A percentile compares a stretch with the other conserved stretches of the same genome.
Evolutionary conservation across 768 basidiomycete genomes (phyloP).

Genomic region (Amanita exitialis): DNA sequence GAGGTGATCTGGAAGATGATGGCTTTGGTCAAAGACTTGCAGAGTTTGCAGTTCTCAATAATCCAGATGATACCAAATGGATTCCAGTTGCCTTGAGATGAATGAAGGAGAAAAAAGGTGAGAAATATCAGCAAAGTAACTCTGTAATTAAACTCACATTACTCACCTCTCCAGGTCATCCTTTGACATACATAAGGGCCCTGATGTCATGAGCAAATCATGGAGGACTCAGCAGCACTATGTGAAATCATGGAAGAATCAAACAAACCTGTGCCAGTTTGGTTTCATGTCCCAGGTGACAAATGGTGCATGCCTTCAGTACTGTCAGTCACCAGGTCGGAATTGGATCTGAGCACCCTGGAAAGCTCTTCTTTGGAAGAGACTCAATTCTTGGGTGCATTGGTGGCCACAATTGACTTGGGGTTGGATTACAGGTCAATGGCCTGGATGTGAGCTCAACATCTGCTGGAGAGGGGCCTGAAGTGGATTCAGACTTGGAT

Average conservation of each 20-base stretch:
- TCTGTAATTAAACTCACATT: background rate
- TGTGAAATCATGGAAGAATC: background rate
- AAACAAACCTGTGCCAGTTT: slow-evolving; percentile 1
- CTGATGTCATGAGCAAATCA: slow-evolving; percentile 10
- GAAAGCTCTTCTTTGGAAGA: background rate
- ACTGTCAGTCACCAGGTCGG: background rate
- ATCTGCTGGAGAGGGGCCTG: background rate
- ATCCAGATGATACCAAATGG: background rate
- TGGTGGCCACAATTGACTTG: background rate
- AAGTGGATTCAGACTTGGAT: background rate
- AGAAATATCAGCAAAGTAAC: background rate
- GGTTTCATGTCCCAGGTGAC: background rate
- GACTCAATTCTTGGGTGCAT: background rate
- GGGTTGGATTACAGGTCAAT: background rate
- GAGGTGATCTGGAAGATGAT: background rate
- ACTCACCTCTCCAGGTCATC: background rate
- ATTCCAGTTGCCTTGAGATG: background rate
- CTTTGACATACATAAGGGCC: slow-evolving; percentile 1
- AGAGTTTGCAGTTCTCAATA: background rate
- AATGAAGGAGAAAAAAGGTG: background rate
- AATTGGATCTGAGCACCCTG: background rate
- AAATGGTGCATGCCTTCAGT: background rate
- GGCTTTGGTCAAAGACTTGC: slow-evolving; percentile 1
- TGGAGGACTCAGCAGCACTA: slow-evolving; percentile 4
- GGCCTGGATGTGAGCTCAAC: background rate